phyloP scores from a whole-genome alignment of 2,329 filamentous ascomycete species.

The Verticillium klebahnii region DNA sequence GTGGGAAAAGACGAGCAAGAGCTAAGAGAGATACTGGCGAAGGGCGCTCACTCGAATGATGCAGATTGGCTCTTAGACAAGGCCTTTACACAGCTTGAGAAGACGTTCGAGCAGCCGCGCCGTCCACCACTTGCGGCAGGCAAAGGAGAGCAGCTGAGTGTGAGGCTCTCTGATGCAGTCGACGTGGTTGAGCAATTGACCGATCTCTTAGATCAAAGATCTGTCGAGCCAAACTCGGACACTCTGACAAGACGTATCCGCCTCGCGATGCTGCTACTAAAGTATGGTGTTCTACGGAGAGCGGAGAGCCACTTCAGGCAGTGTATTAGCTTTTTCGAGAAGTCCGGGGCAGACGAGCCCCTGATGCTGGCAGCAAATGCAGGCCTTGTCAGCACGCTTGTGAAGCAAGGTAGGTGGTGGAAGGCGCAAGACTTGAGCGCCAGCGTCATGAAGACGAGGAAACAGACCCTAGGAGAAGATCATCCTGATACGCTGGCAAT shows the following conservation, averaged over 20 bases:
- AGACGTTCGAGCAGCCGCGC: not conserved
- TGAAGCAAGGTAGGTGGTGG: not conserved
- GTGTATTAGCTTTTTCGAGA: not conserved
- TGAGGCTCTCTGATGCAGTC: not conserved
- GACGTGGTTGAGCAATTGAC: not conserved
- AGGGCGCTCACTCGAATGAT: not conserved
- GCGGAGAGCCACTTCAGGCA: not conserved
- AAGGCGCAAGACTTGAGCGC: not conserved
- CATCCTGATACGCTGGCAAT: not conserved
- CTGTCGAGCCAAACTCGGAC: not conserved
- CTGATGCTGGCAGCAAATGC: not conserved
- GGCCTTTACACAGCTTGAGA: not conserved
- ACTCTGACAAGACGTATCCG: not conserved
- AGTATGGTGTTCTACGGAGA: not conserved
- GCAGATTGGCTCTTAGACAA: not conserved
- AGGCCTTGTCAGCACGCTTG: not conserved
- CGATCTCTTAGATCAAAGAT: not conserved
- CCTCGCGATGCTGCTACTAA: not conserved
- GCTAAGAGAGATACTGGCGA: no score
- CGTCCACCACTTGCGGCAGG: not conserved
- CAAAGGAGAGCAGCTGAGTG: not conserved
- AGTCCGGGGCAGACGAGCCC: not conserved
- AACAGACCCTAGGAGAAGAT: not conserved
- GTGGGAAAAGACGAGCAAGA: no score
- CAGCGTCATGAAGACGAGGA: not conserved